Evolutionary conservation across 768 basidiomycete genomes (phyloP).

Genomic region (Tylopilus balloui): DNA sequence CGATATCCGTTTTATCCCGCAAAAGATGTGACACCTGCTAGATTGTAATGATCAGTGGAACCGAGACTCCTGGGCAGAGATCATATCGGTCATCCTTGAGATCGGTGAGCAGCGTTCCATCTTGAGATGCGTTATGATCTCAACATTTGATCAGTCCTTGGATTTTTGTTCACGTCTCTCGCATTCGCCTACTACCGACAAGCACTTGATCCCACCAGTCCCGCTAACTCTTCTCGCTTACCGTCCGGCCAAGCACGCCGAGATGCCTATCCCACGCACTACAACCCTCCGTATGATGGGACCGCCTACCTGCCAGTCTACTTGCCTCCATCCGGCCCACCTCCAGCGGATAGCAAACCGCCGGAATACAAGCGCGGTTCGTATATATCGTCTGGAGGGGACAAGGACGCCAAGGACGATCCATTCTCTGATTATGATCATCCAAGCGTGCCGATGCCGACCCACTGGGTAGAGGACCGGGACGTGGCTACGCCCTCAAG

Average conservation of each 20-base stretch:
- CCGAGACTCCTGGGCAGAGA: conserved; percentile 63
- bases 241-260: conserved; percentile 36
- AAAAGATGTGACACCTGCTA: conserved; percentile 28
- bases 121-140: background rate
- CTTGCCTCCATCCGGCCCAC: conserved; percentile 49
- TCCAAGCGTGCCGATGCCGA: conserved; percentile 31
- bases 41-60: conserved; percentile 62
- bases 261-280: conserved; percentile 45
- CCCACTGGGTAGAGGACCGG: conserved; percentile 39
- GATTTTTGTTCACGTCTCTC: conserved; percentile 57
- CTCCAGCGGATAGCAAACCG: conserved; percentile 43
- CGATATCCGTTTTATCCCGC: background rate
- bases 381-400: conserved; percentile 26
- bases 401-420: conserved; percentile 38
- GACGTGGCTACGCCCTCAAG: conserved; percentile 33
- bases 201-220: conserved; percentile 60
- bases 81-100: conserved; percentile 58
- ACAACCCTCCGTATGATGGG: conserved; percentile 53
- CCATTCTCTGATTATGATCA: conserved; percentile 54
- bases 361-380: conserved; percentile 45
- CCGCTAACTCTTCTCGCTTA: conserved; percentile 46
- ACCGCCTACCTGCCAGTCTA: conserved; percentile 33
- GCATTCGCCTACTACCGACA: conserved; percentile 75
- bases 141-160: conserved; percentile 41
- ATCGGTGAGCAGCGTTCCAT: conserved; percentile 41